phyloP scores from a whole-genome alignment of 306 rosid genomes.

The Corylus avellana region DNA sequence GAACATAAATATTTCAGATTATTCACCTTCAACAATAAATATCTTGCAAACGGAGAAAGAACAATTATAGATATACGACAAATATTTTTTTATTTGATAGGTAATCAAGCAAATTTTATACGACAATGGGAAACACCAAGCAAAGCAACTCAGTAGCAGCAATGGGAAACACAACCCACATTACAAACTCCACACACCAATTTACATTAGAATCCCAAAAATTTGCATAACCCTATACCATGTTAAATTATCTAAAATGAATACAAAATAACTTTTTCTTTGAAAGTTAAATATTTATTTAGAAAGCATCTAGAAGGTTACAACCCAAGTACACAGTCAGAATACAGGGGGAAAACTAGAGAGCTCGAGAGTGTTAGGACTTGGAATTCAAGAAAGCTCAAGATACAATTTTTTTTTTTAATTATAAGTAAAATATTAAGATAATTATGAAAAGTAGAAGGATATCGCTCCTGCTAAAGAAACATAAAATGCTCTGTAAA shows the following conservation, averaged over 20 bases:
- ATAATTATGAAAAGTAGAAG: background rate
- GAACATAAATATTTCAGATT: background rate
- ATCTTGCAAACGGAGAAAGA: background rate
- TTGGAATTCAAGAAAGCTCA: background rate
- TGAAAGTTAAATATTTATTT: background rate
- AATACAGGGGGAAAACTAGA: background rate
- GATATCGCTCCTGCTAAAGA: background rate
- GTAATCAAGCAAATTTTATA: too few species aligned
- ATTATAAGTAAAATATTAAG: too few species aligned
- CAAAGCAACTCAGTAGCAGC: background rate
- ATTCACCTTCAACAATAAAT: background rate
- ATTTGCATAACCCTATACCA: background rate
- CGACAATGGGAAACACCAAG: background rate
- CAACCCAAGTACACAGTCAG: background rate
- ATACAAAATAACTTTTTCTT: background rate
- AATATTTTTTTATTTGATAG: too few species aligned
- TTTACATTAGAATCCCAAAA: background rate
- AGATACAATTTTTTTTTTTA: too few species aligned
- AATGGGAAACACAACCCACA: background rate
- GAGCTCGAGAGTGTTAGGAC: background rate
- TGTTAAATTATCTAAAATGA: background rate
- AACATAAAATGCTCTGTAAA: background rate
- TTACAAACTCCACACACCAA: background rate
- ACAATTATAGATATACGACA: background rate
- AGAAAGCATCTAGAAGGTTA: background rate